A percentile compares a stretch with the other conserved stretches of the same genome.
phyloP scores from a whole-genome alignment of 495 filamentous ascomycete species.

The Amphirosellinia nigrospora region DNA sequence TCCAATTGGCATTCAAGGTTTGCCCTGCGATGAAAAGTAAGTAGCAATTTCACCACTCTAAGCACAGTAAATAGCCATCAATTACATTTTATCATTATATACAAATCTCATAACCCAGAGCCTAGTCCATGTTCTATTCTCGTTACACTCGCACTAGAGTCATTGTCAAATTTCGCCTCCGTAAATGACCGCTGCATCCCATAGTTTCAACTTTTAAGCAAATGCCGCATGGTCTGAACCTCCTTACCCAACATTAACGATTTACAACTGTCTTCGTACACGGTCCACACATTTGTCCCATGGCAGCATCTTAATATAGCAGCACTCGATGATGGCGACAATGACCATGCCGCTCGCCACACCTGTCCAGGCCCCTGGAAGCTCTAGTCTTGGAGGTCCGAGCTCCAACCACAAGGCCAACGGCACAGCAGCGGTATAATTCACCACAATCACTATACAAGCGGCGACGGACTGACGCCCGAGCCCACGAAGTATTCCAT shows the following conservation, averaged over 20 bases:
- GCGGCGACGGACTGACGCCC: slow-evolving; percentile 74
- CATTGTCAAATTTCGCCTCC: background rate
- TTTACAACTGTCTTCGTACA: slow-evolving; percentile 14
- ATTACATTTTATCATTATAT: slow-evolving; percentile 9
- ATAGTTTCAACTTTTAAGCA: background rate
- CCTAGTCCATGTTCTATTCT: background rate
- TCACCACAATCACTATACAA: slow-evolving; percentile 72
- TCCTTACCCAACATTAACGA: background rate
- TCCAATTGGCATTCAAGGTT: no score
- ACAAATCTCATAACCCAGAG: background rate
- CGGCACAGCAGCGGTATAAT: slow-evolving; percentile 77
- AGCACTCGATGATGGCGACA: slow-evolving; percentile 33
- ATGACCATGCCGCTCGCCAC: slow-evolving; percentile 64
- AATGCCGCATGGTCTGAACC: background rate
- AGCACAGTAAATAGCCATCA: background rate
- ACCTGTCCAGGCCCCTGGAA: slow-evolving; percentile 72
- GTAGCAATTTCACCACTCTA: background rate
- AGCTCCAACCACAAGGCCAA: slow-evolving; percentile 71
- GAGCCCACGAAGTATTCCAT: slow-evolving; percentile 71
- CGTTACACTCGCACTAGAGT: background rate
- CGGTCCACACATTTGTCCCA: slow-evolving; percentile 39
- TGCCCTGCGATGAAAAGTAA: no score
- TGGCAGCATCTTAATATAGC: slow-evolving; percentile 35
- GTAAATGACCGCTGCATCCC: background rate
- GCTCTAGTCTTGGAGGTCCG: slow-evolving; percentile 58